These are phyloP conservation scores for Paramecium pentaurelia DNA, from an alignment of 73 alveolate species.

Conservation along the genomic window DNA sequence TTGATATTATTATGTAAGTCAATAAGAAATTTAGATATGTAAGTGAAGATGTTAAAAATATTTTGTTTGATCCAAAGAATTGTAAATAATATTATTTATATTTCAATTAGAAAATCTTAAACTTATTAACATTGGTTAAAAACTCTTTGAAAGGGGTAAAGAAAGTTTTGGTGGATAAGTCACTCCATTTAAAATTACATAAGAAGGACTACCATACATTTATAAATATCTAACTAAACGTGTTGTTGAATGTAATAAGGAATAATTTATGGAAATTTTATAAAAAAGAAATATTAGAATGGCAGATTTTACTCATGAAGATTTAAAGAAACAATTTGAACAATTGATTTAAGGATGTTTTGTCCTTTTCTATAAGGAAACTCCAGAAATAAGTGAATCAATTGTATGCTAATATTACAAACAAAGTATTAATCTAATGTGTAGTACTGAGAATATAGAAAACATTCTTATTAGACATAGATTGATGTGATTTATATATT, in stretches of 20 bases:
- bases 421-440: background rate
- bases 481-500: background rate
- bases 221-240: slow-evolving; percentile 39
- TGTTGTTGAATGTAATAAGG: slow-evolving; percentile 24
- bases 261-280: slow-evolving; percentile 14
- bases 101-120: slow-evolving; percentile 13
- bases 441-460: background rate
- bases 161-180: slow-evolving; percentile 57
- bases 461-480: slow-evolving; percentile 22
- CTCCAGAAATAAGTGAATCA: background rate
- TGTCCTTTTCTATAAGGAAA: background rate
- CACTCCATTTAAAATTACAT: slow-evolving; percentile 38
- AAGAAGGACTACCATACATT: slow-evolving; percentile 47
- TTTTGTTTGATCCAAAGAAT: background rate
- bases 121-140: slow-evolving; percentile 44
- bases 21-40: slow-evolving; percentile 32
- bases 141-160: slow-evolving; percentile 50
- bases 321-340: slow-evolving; percentile 12
- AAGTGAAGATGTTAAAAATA: slow-evolving; percentile 14
- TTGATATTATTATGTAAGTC: background rate
- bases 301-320: background rate
- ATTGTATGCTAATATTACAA: slow-evolving; percentile 16
- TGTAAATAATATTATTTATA: background rate
- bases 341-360: slow-evolving; percentile 18
- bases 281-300: slow-evolving; percentile 29